Evolutionary conservation across 1,284 basidiomycete genomes (phyloP).

Genomic region (Leucoagaricus sp.): DNA sequence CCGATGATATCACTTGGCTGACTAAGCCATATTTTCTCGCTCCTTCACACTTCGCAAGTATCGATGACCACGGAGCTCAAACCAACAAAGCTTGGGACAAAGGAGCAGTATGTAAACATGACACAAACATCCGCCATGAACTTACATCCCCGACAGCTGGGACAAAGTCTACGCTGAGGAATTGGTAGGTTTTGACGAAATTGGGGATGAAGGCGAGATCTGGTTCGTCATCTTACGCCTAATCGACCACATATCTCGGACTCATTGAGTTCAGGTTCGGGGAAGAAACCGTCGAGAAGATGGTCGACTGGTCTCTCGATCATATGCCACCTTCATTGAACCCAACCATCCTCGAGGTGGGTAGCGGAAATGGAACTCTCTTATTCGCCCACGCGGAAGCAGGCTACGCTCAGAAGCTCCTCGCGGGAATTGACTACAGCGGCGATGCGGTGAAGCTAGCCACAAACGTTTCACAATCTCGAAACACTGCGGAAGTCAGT

Average conservation of each 20-base stretch:
- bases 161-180: slow-evolving; percentile 73
- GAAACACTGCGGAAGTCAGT: slow-evolving; percentile 40
- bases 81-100: slow-evolving; percentile 72
- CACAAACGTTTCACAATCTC: slow-evolving; percentile 46
- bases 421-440: slow-evolving; percentile 87
- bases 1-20: slow-evolving; percentile 13
- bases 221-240: slow-evolving; percentile 54
- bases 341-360: slow-evolving; percentile 70
- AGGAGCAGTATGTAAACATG: slow-evolving; percentile 49
- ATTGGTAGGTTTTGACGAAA: slow-evolving; percentile 75
- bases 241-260: not conserved
- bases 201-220: slow-evolving; percentile 87
- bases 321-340: slow-evolving; percentile 47
- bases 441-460: slow-evolving; percentile 68
- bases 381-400: slow-evolving; percentile 74
- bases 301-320: slow-evolving; percentile 68
- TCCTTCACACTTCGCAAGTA: slow-evolving; percentile 1
- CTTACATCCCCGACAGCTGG: slow-evolving; percentile 50
- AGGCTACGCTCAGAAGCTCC: slow-evolving; percentile 53
- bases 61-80: slow-evolving; percentile 38
- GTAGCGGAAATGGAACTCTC: slow-evolving; percentile 85
- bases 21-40: slow-evolving; percentile 17
- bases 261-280: slow-evolving; percentile 72
- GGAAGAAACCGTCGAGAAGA: slow-evolving; percentile 77
- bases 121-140: not conserved